A percentile compares a stretch with the other conserved stretches of the same genome.
These are phyloP conservation scores for Aspergillus calidoustus DNA, from an alignment of 2,329 filamentous ascomycete genomes.

Conservation along the genomic window DNA sequence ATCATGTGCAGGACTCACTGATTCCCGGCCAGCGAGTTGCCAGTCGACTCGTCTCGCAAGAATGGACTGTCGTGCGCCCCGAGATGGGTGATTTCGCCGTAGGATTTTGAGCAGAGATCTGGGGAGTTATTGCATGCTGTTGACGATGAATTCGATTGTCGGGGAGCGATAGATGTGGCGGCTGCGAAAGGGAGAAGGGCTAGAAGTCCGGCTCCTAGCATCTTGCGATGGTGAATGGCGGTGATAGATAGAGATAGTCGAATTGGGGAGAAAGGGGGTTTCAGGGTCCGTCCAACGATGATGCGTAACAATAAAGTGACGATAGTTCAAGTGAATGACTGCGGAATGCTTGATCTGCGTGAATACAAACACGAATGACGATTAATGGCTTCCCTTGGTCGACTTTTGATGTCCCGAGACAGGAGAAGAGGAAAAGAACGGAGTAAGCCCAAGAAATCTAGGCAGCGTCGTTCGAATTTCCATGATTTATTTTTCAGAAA, in stretches of 20 bases:
- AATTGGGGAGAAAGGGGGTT: background rate
- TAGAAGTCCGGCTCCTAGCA: slow-evolving; percentile 37
- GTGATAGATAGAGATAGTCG: background rate
- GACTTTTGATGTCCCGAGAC: background rate
- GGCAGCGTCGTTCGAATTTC: slow-evolving; percentile 4
- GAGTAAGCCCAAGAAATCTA: background rate
- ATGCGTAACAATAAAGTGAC: background rate
- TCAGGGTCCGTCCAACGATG: background rate
- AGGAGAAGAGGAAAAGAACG: background rate
- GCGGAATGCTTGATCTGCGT: background rate
- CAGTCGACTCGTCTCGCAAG: slow-evolving; percentile 65
- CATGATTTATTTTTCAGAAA: slow-evolving; percentile 7
- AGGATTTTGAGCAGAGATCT: slow-evolving; percentile 69
- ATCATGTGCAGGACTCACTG: slow-evolving; percentile 56
- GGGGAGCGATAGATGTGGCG: slow-evolving; percentile 36
- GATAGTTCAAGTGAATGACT: background rate
- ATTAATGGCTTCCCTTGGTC: background rate
- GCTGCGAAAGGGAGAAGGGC: slow-evolving; percentile 35
- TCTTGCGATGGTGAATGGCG: slow-evolving; percentile 17
- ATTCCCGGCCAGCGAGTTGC: slow-evolving; percentile 68
- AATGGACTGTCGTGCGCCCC: slow-evolving; percentile 78
- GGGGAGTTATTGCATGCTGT: slow-evolving; percentile 81
- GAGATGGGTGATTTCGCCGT: slow-evolving; percentile 77
- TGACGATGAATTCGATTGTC: slow-evolving; percentile 24
- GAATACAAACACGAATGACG: background rate